Evolutionary conservation across 257 asterid species (phyloP), one percentile per base, ranked within the genome.

Genomic region (Ballota nigra): DNA sequence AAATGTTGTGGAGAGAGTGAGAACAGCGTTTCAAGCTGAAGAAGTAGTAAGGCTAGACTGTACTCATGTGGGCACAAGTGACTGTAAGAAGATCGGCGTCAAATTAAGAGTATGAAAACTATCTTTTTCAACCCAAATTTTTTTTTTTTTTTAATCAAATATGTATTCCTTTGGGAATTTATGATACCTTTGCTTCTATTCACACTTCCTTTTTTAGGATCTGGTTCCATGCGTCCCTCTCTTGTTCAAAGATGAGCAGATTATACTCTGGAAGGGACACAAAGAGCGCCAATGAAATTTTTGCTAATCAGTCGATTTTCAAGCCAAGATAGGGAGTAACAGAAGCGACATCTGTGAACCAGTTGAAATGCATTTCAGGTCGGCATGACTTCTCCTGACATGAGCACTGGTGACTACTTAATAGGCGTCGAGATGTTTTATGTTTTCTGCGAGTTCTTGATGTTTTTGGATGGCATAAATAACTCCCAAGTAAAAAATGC

Each of bases 21-120:
- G 96, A 79, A 75, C 82, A 9, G 96, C 94, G 22, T 90, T 93
- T 73, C 86, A 83, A 82, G 81, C 81, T n/a, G 96, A 83, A 55
- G 96, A 84, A 77, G 84, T 92, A 11, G 87, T 87, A 40, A 92
- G 95, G 76, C 69, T 92, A 47, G 97, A 90, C 69, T 92, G 98
- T 79, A 53, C 83, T 68, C 84, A 84, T 49, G 93, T 80, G 78
- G 97, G 97, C 75, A 76, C 85, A n/a, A 90, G 83, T n/a, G 95
- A 92, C 80, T 90, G 97, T 74, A 92, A 92, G 83, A 90, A 81
- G 74, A 92, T 90, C n/a, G 97, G 96, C 15, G 95, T 85, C 69
- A 92, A 92, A 78, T 77, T 92, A 79, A 79, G 93, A 83, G 97
- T 90, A 87, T 15, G 86, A 67, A 29, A 64, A 2, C 63, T 60